Conservation (phyloP, 768 basidiomycete species). For the Rhodotorula kratochvilovae region DNA sequence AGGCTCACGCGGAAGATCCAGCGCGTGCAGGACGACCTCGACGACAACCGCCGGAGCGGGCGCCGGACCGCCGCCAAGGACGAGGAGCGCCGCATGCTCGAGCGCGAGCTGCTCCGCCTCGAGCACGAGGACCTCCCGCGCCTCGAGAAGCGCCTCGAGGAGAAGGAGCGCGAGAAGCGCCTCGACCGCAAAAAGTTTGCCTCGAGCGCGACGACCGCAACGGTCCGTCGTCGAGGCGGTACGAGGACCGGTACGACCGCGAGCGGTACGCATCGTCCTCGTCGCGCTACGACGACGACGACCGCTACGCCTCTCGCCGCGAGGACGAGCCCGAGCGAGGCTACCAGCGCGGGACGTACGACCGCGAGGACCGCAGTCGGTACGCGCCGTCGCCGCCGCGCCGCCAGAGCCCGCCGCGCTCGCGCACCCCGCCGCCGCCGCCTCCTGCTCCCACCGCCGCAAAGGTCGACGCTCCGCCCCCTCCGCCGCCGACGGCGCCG, state of each 20-base stretch:
- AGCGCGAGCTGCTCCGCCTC: conserved; percentile 76
- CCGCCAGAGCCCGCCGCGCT: conserved; percentile 44
- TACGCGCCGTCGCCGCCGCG: conserved; percentile 53
- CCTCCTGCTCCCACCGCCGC: conserved; percentile 21
- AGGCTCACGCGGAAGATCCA: conserved; percentile 79
- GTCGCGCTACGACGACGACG: conserved; percentile 23
- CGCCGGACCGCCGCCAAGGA: conserved; percentile 69
- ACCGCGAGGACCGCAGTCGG: conserved; percentile 46
- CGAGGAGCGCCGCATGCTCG: conserved; percentile 76
- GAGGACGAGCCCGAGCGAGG: conserved; percentile 26
- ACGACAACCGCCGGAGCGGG: conserved; percentile 68
- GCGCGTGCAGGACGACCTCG: conserved; percentile 83
- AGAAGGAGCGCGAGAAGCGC: conserved; percentile 68
- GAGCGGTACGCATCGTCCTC: conserved; percentile 44
- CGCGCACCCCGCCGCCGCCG: conserved; percentile 38
- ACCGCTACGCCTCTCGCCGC: conserved; percentile 24
- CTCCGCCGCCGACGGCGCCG: conserved; percentile 51
- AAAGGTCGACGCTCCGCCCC: conserved; percentile 49
- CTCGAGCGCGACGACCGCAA: conserved; percentile 79
- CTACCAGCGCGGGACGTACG: conserved; percentile 38
- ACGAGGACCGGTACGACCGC: conserved; percentile 48
- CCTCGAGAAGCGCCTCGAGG: conserved; percentile 76
- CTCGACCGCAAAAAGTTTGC: conserved; percentile 73
- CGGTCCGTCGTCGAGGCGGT: conserved; percentile 52
- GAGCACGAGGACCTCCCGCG: conserved; percentile 90